These are phyloP conservation scores for Diaporthe ilicicola DNA, from an alignment of 2,329 filamentous ascomycete species.

Conservation along the genomic window DNA sequence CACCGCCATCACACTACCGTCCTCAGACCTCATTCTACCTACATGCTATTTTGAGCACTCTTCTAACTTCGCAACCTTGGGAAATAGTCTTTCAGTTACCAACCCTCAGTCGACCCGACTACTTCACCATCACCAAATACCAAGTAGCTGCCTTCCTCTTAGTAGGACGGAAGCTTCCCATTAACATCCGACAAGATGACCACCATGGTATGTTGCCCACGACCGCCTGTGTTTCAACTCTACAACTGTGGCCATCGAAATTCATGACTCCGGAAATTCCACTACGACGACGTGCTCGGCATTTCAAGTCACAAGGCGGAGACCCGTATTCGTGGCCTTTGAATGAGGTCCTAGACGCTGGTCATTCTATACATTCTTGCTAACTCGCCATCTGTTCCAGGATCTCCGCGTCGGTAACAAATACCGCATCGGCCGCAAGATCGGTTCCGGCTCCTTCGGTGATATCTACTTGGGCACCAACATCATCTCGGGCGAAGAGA, in stretches of 20 bases:
- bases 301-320: not conserved
- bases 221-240: not conserved
- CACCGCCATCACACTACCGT: slow-evolving; percentile 20
- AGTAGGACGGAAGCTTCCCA: slow-evolving; percentile 31
- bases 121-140: slow-evolving; percentile 2
- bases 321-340: not conserved
- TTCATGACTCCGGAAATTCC: not conserved
- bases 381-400: slow-evolving; percentile 54
- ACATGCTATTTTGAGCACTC: not conserved
- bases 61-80: slow-evolving; percentile 3
- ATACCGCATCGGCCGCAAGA: slow-evolving; percentile 99
- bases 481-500: slow-evolving; percentile 99
- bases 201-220: slow-evolving; percentile 55
- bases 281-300: not conserved
- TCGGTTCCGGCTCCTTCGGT: slow-evolving; percentile 96
- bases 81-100: slow-evolving; percentile 13
- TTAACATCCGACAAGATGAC: slow-evolving; percentile 51
- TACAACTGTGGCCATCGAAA: not conserved
- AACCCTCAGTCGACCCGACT: not conserved
- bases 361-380: not conserved
- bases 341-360: not conserved
- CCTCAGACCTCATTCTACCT: not conserved
- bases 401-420: slow-evolving; percentile 99
- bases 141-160: slow-evolving; percentile 31
- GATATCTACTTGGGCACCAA: slow-evolving; percentile 99